Conservation (phyloP, 1,284 basidiomycete species). For the Termitomyces sp. region DNA sequence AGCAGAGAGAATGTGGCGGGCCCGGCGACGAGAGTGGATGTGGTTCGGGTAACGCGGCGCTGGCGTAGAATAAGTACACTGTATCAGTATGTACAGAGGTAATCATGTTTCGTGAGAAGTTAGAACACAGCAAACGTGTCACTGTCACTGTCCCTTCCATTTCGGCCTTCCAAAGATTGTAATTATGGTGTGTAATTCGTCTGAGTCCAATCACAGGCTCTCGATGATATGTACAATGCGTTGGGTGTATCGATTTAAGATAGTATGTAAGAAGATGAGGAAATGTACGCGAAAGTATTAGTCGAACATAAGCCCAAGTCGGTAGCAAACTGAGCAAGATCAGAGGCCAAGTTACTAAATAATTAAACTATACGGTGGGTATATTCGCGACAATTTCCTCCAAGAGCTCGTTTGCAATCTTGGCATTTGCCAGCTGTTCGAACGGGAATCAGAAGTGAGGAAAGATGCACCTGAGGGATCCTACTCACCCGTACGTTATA, state of each 20-base stretch:
- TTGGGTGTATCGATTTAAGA: slow-evolving; percentile 1
- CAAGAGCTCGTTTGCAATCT: slow-evolving; percentile 55
- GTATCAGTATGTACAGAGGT: too few species aligned
- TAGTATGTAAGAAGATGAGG: slow-evolving; percentile 1
- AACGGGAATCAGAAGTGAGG: slow-evolving; percentile 1
- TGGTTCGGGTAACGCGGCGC: slow-evolving; percentile 8
- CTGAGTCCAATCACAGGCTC: slow-evolving; percentile 6
- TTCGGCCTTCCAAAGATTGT: not conserved
- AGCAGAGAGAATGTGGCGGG: slow-evolving; percentile 4
- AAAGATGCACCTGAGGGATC: slow-evolving; percentile 1
- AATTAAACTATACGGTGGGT: slow-evolving; percentile 26
- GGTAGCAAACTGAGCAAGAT: not conserved
- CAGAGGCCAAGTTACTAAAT: not conserved
- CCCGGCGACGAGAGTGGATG: slow-evolving; percentile 8
- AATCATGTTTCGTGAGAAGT: slow-evolving; percentile 17
- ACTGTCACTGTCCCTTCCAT: too few species aligned
- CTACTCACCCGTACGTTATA: slow-evolving; percentile 72
- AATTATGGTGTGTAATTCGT: not conserved
- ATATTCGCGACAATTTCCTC: slow-evolving; percentile 54
- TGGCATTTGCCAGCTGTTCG: slow-evolving; percentile 51
- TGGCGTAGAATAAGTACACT: too few species aligned
- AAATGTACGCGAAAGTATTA: slow-evolving; percentile 12
- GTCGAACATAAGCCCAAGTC: slow-evolving; percentile 11
- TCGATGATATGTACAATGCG: slow-evolving; percentile 9
- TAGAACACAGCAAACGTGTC: slow-evolving; percentile 7